Conservation (phyloP, 495 filamentous ascomycete genomes). For the Trichocladium uniseriatum region DNA sequence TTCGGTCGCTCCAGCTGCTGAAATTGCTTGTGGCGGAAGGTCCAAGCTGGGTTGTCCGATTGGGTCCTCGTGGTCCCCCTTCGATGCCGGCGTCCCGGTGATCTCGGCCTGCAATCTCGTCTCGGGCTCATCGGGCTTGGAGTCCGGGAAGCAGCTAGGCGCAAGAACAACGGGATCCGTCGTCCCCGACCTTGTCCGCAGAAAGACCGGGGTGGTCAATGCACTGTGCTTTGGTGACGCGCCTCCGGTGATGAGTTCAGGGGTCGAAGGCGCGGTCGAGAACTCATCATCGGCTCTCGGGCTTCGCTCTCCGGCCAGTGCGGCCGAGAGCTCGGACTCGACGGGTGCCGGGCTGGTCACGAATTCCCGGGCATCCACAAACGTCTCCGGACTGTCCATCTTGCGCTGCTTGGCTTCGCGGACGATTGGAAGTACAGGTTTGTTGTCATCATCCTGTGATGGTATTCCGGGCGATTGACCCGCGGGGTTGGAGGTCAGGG, state of each 20-base stretch:
- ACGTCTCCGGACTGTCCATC: constrained; percentile 21
- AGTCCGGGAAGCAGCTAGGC: constrained; percentile 6
- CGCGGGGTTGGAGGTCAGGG: neutral
- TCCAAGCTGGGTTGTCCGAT: neutral
- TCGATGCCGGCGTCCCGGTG: neutral
- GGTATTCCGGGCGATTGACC: neutral
- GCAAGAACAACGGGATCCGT: constrained; percentile 9
- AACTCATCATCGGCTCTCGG: constrained; percentile 18
- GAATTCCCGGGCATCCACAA: constrained; percentile 19
- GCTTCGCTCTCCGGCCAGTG: neutral
- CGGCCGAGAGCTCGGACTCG: constrained; percentile 5
- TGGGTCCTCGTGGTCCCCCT: neutral
- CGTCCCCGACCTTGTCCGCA: constrained; percentile 12
- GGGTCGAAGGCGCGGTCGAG: constrained; percentile 32
- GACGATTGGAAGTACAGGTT: neutral
- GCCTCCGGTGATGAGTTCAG: constrained; percentile 26
- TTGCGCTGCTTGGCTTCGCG: neutral
- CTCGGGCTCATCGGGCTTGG: constrained; percentile 17
- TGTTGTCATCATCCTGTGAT: neutral
- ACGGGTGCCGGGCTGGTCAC: constrained; percentile 4
- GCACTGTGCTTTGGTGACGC: constrained; percentile 32
- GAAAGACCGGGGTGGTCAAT: constrained; percentile 19
- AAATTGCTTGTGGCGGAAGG: neutral
- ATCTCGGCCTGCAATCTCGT: constrained; percentile 1
- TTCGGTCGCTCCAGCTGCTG: neutral